Evolutionary conservation across 2,329 filamentous ascomycete species (phyloP), one percentile per base, ranked within the genome.

Genomic region (Botryosphaeria dothidea): DNA sequence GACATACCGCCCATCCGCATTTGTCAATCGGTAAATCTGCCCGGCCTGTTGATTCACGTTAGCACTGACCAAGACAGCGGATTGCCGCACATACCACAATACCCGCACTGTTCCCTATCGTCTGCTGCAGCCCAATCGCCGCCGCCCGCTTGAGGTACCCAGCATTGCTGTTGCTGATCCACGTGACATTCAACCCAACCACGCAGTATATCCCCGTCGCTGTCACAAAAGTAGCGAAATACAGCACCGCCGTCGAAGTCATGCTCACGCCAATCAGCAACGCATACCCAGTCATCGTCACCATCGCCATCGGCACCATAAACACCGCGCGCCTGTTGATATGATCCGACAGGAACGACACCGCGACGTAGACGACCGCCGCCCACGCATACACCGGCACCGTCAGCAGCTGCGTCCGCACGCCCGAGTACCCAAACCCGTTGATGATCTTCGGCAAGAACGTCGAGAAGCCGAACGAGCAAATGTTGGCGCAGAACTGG

Each of bases 371-470:
- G 0, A 84, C 86, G 6, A 89, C 81, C 0, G 91, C 90, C 3
- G 91, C 91, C 3, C 92, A 75, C 5, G 87, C 86, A 73, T 93
- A 93, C 75, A 90, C 92, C 0, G 91, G 91, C 49, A 94, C 90
- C 0, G 91, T 93, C 36, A 93, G 83, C 34, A 91, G 85, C 75
- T 93, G 91, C 6, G 92, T 85, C 71, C 91, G 82, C 0, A 90
- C 85, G 0, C 81, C 80, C 0, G 85, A 82, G 81, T 90, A 92
- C 3, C 90, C 88, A 60, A 93, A 85, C 3, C 84, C 87, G 43
- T 86, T 81, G 74, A 94, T 92, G 68, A 94, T 93, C 4, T 90
- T 92, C 0, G 91, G 91, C 48, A 94, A 78, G 72, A 93, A 93
- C 0, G 90, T 92, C 56, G 87, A 90, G 75, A 88, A 93, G 3